Percentiles rank a stretch among this genome's conserved stretches.
Evolutionary conservation across 176 grass and related monocot species (phyloP).

Genomic region (Dactylis glomerata): DNA sequence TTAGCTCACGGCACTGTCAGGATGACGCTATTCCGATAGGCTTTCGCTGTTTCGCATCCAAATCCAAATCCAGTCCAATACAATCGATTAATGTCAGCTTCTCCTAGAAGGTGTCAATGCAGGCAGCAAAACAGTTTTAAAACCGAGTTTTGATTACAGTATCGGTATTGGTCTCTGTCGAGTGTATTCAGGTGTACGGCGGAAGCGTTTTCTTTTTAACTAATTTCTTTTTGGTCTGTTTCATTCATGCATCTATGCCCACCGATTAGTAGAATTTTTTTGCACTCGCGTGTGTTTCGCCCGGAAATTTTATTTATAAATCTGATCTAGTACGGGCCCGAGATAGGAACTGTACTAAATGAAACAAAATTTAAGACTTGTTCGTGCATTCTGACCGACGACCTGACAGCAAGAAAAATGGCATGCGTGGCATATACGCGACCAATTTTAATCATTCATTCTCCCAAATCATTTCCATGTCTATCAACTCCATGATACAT

Average conservation of each 20-base stretch:
- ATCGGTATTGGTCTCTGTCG: neutral
- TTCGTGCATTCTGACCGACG: neutral
- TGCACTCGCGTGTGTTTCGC: no score
- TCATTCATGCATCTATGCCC: neutral
- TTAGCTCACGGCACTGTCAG: neutral
- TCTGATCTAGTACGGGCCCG: no score
- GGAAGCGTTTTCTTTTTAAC: neutral
- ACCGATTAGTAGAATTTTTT: no score
- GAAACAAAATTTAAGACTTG: neutral
- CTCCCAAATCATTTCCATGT: no score
- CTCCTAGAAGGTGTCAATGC: neutral
- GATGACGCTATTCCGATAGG: neutral
- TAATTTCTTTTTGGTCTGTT: neutral
- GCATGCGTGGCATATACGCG: neutral
- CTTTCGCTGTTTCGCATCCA: neutral
- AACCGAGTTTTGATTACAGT: neutral
- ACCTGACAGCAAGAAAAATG: neutral
- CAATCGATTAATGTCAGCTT: neutral
- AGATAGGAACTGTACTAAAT: neutral
- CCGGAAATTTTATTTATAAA: no score
- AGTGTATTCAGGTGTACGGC: neutral
- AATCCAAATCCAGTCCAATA: conserved; percentile 24
- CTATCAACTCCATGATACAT: no score
- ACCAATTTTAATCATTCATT: no score
- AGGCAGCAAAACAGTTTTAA: neutral